Evolutionary conservation across 129 eudicot genomes (phyloP).

Genomic region (Flaveria brownii): DNA sequence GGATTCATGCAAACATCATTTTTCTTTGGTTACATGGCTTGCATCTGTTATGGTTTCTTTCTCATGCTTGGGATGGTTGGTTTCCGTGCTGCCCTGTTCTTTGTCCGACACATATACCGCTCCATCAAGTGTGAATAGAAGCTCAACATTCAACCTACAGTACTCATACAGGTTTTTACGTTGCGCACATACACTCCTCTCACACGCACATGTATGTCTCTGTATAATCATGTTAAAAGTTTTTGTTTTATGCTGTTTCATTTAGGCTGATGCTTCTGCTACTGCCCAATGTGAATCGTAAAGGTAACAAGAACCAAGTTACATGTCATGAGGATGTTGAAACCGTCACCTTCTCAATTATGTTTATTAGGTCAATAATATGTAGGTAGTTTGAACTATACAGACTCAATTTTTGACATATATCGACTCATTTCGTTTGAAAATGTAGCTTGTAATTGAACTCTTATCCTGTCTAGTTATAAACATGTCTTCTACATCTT

Average conservation of each 20-base stretch:
- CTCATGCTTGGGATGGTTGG: slow-evolving; percentile 20
- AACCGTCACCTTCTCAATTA: not conserved
- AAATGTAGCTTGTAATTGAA: slow-evolving; percentile 14
- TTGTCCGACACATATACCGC: slow-evolving; percentile 16
- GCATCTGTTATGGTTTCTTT: slow-evolving; percentile 18
- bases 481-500: not conserved
- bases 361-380: slow-evolving; percentile 12
- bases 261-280: slow-evolving; percentile 5
- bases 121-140: slow-evolving; percentile 17
- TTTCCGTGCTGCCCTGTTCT: slow-evolving; percentile 17
- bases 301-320: not conserved
- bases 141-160: slow-evolving; percentile 1
- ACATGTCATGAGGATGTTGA: not conserved
- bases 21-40: slow-evolving; percentile 23
- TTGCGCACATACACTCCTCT: not conserved
- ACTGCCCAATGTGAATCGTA: slow-evolving; percentile 11
- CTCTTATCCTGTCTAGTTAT: not conserved
- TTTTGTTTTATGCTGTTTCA: not conserved
- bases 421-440: not conserved
- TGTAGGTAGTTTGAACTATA: slow-evolving; percentile 11
- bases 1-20: slow-evolving; percentile 18
- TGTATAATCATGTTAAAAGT: not conserved
- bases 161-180: not conserved
- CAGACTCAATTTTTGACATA: not conserved
- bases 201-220: not conserved